phyloP scores from a whole-genome alignment of 805 yeast genomes.

The Priceomyces castillae region DNA sequence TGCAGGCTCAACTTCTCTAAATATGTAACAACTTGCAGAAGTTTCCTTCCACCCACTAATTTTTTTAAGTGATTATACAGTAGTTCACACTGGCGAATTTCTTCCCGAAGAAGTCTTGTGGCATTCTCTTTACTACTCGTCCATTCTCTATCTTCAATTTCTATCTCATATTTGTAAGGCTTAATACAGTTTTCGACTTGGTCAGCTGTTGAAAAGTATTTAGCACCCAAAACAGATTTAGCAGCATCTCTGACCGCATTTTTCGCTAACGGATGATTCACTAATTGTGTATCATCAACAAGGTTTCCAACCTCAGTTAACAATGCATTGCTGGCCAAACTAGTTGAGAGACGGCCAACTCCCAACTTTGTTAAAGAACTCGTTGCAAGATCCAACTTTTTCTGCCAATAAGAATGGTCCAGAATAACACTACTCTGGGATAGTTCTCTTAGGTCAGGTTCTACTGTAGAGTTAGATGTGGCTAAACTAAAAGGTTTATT shows the following conservation, averaged over 20 bases:
- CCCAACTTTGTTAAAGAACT: conserved; percentile 88
- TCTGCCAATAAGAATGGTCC: conserved; percentile 83
- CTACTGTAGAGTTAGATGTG: conserved; percentile 19
- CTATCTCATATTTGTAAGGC: conserved; percentile 96
- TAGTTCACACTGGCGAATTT: conserved; percentile 73
- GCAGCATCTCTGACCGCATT: conserved; percentile 85
- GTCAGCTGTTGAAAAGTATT: conserved; percentile 90
- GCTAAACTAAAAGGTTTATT: conserved; percentile 50
- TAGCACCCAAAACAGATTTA: conserved; percentile 65
- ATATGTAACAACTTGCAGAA: conserved; percentile 78
- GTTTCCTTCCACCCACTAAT: conserved; percentile 79
- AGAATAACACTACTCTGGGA: conserved; percentile 46
- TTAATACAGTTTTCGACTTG: conserved; percentile 98
- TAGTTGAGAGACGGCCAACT: conserved; percentile 85
- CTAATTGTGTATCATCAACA: conserved; percentile 69
- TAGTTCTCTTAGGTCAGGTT: conserved; percentile 55
- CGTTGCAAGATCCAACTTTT: conserved; percentile 79
- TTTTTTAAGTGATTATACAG: conserved; percentile 58
- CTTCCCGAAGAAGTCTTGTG: conserved; percentile 71
- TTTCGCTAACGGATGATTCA: conserved; percentile 83
- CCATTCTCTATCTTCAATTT: conserved; percentile 96
- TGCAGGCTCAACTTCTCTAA: conserved; percentile 49
- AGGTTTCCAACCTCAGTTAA: conserved; percentile 73
- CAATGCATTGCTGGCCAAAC: conserved; percentile 76
- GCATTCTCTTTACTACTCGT: conserved; percentile 74